Conservation (phyloP, 2,329 filamentous ascomycete genomes). For the Calonectria multiphialidica region DNA sequence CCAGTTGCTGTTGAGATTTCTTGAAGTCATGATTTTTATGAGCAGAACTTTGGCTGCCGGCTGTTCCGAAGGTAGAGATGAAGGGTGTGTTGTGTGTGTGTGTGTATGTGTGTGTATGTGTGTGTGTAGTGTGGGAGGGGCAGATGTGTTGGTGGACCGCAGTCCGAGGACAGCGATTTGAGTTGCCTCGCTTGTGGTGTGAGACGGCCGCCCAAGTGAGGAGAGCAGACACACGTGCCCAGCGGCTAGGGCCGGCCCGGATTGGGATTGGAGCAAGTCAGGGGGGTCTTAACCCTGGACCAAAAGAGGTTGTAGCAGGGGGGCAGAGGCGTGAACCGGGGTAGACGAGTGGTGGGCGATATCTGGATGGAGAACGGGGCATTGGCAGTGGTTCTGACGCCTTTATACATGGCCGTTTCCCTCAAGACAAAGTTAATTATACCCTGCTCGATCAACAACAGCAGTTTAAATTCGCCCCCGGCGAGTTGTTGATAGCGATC, state of each 20-base stretch:
- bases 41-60: neutral
- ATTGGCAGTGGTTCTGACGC: neutral
- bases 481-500: neutral
- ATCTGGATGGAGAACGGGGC: neutral
- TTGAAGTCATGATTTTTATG: conserved; percentile 28
- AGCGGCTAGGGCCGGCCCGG: neutral
- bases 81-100: neutral
- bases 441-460: neutral
- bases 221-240: neutral
- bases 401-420: neutral
- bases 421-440: neutral
- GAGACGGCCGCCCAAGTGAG: neutral
- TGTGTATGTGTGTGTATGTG: neutral
- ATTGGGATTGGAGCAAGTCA: neutral
- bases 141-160: neutral
- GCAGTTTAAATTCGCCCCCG: neutral
- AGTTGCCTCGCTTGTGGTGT: neutral
- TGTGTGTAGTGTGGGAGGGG: neutral
- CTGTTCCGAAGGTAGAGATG: neutral
- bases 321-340: neutral
- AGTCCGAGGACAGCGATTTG: neutral
- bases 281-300: neutral
- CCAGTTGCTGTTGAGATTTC: conserved; percentile 34
- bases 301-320: neutral
- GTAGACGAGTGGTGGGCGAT: too few relatives aligned